Evolutionary conservation across 768 basidiomycete genomes (phyloP).

Genomic region (Suillus bovinus): DNA sequence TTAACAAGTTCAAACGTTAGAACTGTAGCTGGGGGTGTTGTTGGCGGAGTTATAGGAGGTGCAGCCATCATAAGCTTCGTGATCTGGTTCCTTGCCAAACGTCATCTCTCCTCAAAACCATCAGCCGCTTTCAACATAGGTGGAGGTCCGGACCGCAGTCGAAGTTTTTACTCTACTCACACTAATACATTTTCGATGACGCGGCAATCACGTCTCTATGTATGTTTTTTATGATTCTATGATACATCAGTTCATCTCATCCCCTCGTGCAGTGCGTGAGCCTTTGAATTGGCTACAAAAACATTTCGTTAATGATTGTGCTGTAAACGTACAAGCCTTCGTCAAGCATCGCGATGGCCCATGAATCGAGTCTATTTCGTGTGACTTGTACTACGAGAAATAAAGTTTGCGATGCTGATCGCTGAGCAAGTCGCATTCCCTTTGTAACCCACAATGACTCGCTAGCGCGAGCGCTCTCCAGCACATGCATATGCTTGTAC

Average conservation of each 20-base stretch:
- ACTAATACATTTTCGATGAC: conserved; percentile 18
- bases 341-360: neutral
- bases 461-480: neutral
- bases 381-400: neutral
- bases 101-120: conserved; percentile 25
- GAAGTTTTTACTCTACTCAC: conserved; percentile 12
- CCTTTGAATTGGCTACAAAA: neutral
- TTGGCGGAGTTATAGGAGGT: conserved; percentile 55
- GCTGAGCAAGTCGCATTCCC: neutral
- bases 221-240: conserved; percentile 16
- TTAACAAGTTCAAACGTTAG: conserved; percentile 39
- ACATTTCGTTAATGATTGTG: neutral
- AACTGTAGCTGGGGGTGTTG: conserved; percentile 64
- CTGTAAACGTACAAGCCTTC: neutral
- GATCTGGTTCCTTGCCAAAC: conserved; percentile 40
- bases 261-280: conserved; percentile 21
- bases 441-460: neutral
- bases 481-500: neutral
- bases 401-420: neutral
- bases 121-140: conserved; percentile 15
- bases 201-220: conserved; percentile 28
- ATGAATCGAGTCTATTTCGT: neutral
- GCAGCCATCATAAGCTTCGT: conserved; percentile 40
- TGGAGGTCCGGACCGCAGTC: neutral
- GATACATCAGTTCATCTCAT: conserved; percentile 6